Conservation (phyloP, 768 basidiomycete species). For the Hortiboletus campestris region DNA sequence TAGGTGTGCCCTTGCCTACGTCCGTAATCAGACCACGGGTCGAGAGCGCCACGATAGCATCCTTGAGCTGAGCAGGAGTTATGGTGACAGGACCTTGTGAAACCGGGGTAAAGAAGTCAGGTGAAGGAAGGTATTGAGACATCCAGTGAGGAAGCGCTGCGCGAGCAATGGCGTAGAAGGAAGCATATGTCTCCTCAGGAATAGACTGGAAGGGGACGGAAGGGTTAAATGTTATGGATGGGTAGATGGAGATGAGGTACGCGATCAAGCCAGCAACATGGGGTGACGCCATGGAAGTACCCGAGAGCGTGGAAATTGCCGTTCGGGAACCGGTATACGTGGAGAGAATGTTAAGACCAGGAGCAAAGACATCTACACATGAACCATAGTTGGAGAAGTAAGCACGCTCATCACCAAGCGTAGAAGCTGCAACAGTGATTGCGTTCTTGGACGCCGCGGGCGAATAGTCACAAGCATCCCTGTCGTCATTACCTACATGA, state of each 20-base stretch:
- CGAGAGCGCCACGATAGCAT: slow-evolving; percentile 62
- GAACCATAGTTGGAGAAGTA: slow-evolving; percentile 91
- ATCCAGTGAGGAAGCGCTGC: slow-evolving; percentile 59
- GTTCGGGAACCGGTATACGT: slow-evolving; percentile 69
- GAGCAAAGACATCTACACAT: slow-evolving; percentile 93
- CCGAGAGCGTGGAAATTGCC: slow-evolving; percentile 77
- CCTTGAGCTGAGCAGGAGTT: slow-evolving; percentile 74
- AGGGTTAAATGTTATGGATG: slow-evolving; percentile 61
- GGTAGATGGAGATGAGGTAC: slow-evolving; percentile 89
- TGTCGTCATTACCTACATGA: slow-evolving; percentile 70
- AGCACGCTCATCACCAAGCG: slow-evolving; percentile 75
- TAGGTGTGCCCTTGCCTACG: slow-evolving; percentile 52
- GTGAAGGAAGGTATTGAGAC: slow-evolving; percentile 53
- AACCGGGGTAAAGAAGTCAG: slow-evolving; percentile 42
- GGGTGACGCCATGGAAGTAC: slow-evolving; percentile 94
- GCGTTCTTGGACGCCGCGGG: slow-evolving; percentile 88
- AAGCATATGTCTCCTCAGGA: slow-evolving; percentile 38
- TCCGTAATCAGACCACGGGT: slow-evolving; percentile 48
- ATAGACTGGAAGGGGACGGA: slow-evolving; percentile 37
- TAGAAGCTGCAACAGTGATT: slow-evolving; percentile 92
- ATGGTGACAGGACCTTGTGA: slow-evolving; percentile 45
- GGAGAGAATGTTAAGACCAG: slow-evolving; percentile 87
- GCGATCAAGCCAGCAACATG: slow-evolving; percentile 88
- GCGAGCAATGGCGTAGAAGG: slow-evolving; percentile 54
- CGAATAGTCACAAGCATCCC: slow-evolving; percentile 89